phyloP scores from a whole-genome alignment of 2,329 filamentous ascomycete species.

The Botryosphaeria dothidea region DNA sequence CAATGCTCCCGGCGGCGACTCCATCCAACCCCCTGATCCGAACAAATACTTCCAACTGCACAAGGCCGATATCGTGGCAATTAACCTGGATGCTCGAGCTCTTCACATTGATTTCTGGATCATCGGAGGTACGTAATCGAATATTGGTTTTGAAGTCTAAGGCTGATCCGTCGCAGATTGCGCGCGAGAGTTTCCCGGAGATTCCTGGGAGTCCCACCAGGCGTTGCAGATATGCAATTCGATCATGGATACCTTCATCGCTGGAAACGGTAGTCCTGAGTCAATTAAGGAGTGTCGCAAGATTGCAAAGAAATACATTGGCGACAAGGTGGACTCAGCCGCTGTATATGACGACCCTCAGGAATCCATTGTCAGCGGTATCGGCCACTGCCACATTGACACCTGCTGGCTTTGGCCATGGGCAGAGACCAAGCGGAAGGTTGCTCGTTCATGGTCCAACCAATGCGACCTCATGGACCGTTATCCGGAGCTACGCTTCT shows the following conservation, averaged over 20 bases:
- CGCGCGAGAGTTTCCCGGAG: slow-evolving; percentile 82
- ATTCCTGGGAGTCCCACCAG: slow-evolving; percentile 86
- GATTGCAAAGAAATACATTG: slow-evolving; percentile 81
- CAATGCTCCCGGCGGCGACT: slow-evolving; percentile 80
- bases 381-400: slow-evolving; percentile 97
- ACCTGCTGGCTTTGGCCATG: slow-evolving; percentile 99
- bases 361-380: slow-evolving; percentile 77
- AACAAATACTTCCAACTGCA: slow-evolving; percentile 76
- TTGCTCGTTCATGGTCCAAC: slow-evolving; percentile 93
- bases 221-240: slow-evolving; percentile 80
- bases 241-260: slow-evolving; percentile 88
- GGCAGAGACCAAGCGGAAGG: slow-evolving; percentile 95
- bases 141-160: neutral
- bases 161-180: slow-evolving; percentile 3
- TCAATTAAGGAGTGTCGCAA: slow-evolving; percentile 78
- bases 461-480: slow-evolving; percentile 94
- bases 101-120: slow-evolving; percentile 95
- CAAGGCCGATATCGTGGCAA: slow-evolving; percentile 82
- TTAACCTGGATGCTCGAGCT: slow-evolving; percentile 81
- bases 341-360: slow-evolving; percentile 79
- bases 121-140: slow-evolving; percentile 56
- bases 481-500: slow-evolving; percentile 91
- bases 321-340: slow-evolving; percentile 75
- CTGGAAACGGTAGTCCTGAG: slow-evolving; percentile 69
- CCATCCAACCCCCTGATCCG: slow-evolving; percentile 85